Evolutionary conservation across 2,329 filamentous ascomycete species (phyloP), one percentile per base, ranked within the genome.

Genomic region (Aspergillus ochraceoroseus): DNA sequence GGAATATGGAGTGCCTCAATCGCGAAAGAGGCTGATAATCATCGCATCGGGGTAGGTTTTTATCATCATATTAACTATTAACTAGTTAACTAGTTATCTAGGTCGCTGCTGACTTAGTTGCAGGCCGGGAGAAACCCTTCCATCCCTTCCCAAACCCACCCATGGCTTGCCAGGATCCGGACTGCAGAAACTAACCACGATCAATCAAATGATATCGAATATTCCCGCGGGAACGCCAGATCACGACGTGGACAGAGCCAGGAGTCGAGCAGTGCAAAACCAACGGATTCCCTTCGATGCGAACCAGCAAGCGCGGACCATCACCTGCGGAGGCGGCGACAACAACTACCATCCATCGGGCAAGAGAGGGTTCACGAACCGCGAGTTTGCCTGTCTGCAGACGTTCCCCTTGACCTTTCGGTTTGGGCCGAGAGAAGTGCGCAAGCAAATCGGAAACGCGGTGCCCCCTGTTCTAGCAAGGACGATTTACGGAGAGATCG

Each of bases 391-490:
- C 0, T 71, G 71, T 2, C 58, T 92, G 0, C 83, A 87, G 48
- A 81, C 80, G 0, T 92, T 92, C 37, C 83, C 83, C 0, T 44
- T 64, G 0, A 56, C 66, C 2, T 82, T 86, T 56, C 58, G 59
- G 0, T 89, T 90, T 53, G 46, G 64, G 0, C 64, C 63, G 0
- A 52, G 32, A 0, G 55, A 61, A 1, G 57, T 61, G 0, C 54
- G 75, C 49, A 74, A 70, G 47, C 84, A 88, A 57, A 85, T 90
- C 47, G 86, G 86, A 0, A 90, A 92, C 54, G 86, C 85, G 0
- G 87, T 90, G 11, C 83, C 87, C 0, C 78, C 85, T 5, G 42
- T 57, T 11, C 47, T 74, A 6, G 66, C 67, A 0, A 57, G 62
- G 37, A 62, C 59, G 4, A 34, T 74, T 3, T 66, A 68, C 36